Conservation (phyloP, 805 yeast genomes). For the Candida krabiensis region DNA sequence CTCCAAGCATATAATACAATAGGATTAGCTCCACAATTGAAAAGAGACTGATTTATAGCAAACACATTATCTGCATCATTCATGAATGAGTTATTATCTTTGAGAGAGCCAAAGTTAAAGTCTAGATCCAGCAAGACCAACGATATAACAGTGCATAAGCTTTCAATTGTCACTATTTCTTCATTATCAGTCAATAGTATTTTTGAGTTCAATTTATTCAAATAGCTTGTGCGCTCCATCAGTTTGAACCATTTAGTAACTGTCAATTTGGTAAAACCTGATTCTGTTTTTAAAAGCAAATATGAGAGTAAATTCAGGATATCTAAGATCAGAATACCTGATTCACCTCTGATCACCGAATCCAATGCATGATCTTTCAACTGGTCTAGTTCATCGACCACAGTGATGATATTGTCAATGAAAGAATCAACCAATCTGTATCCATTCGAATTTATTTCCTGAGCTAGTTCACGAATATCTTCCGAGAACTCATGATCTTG, state of each 20-base stretch:
- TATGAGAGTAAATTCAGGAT: constrained; percentile 26
- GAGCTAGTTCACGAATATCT: constrained; percentile 38
- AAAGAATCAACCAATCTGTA: constrained; percentile 33
- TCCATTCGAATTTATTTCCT: constrained; percentile 30
- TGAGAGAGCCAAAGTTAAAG: constrained; percentile 43
- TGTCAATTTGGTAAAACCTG: constrained; percentile 27
- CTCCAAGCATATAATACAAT: constrained; percentile 68
- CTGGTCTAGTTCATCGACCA: constrained; percentile 10
- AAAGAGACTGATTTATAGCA: constrained; percentile 18
- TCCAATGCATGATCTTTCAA: constrained; percentile 14
- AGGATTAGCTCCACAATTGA: constrained; percentile 41
- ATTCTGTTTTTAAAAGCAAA: constrained; percentile 25
- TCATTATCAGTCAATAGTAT: constrained; percentile 26
- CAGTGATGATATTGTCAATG: constrained; percentile 15
- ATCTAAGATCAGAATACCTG: constrained; percentile 20
- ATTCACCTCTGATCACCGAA: constrained; percentile 16
- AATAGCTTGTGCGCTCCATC: constrained; percentile 35
- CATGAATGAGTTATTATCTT: constrained; percentile 39
- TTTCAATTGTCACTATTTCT: constrained; percentile 36
- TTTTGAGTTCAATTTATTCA: constrained; percentile 20
- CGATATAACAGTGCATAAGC: constrained; percentile 49
- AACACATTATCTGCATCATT: constrained; percentile 41
- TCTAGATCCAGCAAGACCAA: constrained; percentile 59
- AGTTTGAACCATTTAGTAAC: constrained; percentile 57
- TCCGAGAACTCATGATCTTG: constrained; percentile 19